Conservation (phyloP, 305 asterid species). For the Fraxinus albicans region DNA sequence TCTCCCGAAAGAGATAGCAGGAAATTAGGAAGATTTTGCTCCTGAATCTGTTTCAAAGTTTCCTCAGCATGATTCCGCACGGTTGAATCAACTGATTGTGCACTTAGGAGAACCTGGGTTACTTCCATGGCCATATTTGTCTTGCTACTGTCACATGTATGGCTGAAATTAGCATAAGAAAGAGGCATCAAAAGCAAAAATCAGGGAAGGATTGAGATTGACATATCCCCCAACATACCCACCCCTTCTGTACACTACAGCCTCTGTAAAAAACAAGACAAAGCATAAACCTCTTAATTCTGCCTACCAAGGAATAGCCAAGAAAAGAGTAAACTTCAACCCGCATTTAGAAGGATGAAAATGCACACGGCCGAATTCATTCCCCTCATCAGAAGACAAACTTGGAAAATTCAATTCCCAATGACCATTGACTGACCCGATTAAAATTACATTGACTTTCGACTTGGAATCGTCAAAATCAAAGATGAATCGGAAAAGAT, state of each 20-base stretch:
- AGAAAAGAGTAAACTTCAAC: background rate
- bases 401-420: background rate
- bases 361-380: background rate
- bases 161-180: background rate
- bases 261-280: background rate
- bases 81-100: too few species aligned
- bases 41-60: too few species aligned
- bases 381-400: background rate
- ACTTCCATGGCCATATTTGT: too few species aligned
- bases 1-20: too few species aligned
- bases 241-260: background rate
- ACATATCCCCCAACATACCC: background rate
- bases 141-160: too few species aligned
- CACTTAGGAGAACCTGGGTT: too few species aligned
- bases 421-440: background rate
- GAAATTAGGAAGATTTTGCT: too few species aligned
- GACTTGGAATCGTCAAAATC: background rate
- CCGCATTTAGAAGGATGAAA: too few species aligned
- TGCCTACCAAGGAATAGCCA: background rate
- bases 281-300: background rate
- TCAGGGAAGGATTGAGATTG: too few species aligned
- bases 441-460: background rate
- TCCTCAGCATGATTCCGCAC: too few species aligned
- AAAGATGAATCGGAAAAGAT: background rate
- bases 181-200: too few species aligned